Conservation (phyloP, 139 green algal genomes). For the Closterium sp. region DNA sequence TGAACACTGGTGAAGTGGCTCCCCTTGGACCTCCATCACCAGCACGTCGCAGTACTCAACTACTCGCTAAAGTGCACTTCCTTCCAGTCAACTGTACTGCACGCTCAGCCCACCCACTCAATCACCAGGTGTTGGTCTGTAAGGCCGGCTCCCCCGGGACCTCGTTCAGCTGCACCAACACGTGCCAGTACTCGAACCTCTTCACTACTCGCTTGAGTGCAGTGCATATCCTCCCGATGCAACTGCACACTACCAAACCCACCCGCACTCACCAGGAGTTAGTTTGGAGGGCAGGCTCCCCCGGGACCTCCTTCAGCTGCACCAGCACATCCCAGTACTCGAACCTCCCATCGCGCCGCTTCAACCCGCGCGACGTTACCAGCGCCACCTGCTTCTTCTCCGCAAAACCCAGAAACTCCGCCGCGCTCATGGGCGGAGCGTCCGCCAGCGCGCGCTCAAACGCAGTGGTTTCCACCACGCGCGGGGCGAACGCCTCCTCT, state of each 20-base stretch:
- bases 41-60: background rate
- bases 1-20: too few relatives aligned
- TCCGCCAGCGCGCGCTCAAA: slow-evolving; percentile 8
- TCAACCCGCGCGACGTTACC: slow-evolving; percentile 1
- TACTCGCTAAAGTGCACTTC: too few relatives aligned
- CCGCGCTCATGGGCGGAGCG: slow-evolving; percentile 12
- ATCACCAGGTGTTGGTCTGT: background rate
- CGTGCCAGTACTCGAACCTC: background rate
- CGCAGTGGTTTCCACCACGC: background rate
- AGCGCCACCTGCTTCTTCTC: background rate
- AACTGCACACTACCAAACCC: too few relatives aligned
- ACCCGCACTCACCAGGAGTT: slow-evolving; percentile 11
- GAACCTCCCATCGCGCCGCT: background rate
- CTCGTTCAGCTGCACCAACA: background rate
- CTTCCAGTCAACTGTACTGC: too few relatives aligned
- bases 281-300: background rate
- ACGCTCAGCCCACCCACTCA: background rate
- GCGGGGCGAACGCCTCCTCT: slow-evolving; percentile 10
- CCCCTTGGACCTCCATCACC: too few relatives aligned
- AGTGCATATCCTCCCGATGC: too few relatives aligned
- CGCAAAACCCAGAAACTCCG: slow-evolving; percentile 5
- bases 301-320: background rate
- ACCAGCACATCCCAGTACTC: slow-evolving; percentile 14
- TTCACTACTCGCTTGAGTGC: too few relatives aligned
- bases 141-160: background rate